A percentile compares a stretch with the other conserved stretches of the same genome.
phyloP scores from a whole-genome alignment of 1,139 yeast species.

The Yamadazyma jaroonii region DNA sequence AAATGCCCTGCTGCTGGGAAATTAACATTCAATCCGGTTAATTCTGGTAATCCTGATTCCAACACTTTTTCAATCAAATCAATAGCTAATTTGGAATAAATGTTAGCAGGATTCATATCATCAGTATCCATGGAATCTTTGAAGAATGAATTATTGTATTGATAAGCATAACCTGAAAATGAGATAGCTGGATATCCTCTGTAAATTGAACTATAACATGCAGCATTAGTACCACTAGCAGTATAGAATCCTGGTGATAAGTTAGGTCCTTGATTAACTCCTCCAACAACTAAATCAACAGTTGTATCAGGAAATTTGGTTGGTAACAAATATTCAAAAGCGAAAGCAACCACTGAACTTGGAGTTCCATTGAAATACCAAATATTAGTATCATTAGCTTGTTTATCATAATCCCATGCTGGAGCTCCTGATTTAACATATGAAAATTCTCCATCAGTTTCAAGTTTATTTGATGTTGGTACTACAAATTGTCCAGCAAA shows the following conservation, averaged over 20 bases:
- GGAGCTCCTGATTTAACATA: constrained; percentile 39
- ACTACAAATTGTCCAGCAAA: constrained; percentile 28
- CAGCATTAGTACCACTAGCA: constrained; percentile 45
- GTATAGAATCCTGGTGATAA: constrained; percentile 36
- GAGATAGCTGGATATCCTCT: constrained; percentile 37
- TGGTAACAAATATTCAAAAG: constrained; percentile 39
- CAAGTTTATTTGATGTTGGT: constrained; percentile 18
- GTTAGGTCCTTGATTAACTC: constrained; percentile 47
- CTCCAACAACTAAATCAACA: constrained; percentile 43
- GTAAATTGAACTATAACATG: constrained; percentile 38
- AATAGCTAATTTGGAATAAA: constrained; percentile 37
- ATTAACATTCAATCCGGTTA: constrained; percentile 48
- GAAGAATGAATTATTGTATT: constrained; percentile 39
- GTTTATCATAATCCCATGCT: constrained; percentile 49
- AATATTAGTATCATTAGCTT: constrained; percentile 32
- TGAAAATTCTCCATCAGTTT: constrained; percentile 34
- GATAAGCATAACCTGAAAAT: constrained; percentile 34
- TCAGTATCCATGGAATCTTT: constrained; percentile 33
- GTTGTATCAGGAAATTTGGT: constrained; percentile 26
- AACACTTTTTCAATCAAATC: constrained; percentile 39
- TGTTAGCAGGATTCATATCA: constrained; percentile 33
- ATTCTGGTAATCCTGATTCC: constrained; percentile 36
- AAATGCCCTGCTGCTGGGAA: constrained; percentile 42
- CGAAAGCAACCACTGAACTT: constrained; percentile 40
- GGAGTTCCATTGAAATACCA: constrained; percentile 51